Percentiles rank a stretch among this genome's conserved stretches.
Evolutionary conservation across 176 grass and related monocot species (phyloP).

Genomic region (Oryza punctata): DNA sequence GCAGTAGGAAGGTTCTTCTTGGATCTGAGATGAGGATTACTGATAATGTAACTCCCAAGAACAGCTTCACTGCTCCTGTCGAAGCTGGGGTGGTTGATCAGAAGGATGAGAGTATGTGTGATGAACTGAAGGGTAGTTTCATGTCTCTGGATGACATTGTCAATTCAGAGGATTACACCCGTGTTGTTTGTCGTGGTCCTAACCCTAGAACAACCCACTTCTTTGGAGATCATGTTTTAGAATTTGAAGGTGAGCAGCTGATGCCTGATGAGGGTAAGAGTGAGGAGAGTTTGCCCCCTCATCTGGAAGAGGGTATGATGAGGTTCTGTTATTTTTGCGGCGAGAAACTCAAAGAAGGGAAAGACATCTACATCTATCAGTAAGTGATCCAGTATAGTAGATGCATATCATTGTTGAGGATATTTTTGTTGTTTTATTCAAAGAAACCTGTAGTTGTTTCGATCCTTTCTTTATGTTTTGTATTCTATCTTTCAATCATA

Average conservation of each 20-base stretch:
- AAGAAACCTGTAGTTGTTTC: not conserved
- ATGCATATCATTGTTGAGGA: slow-evolving; percentile 1
- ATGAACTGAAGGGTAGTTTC: slow-evolving; percentile 46
- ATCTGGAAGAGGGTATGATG: slow-evolving; percentile 45
- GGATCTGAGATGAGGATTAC: slow-evolving; percentile 62
- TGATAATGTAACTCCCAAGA: slow-evolving; percentile 49
- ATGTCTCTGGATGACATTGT: slow-evolving; percentile 66
- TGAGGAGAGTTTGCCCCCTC: slow-evolving; percentile 39
- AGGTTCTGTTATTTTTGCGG: slow-evolving; percentile 63
- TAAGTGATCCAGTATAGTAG: slow-evolving; percentile 49
- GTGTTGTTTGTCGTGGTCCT: slow-evolving; percentile 56
- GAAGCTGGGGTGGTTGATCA: slow-evolving; percentile 31
- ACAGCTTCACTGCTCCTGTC: slow-evolving; percentile 50
- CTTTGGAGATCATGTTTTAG: slow-evolving; percentile 61
- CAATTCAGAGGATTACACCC: slow-evolving; percentile 68
- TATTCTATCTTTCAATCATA: slow-evolving; percentile 32
- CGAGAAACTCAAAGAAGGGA: slow-evolving; percentile 52
- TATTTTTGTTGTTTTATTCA: slow-evolving; percentile 5
- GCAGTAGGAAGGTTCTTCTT: slow-evolving; percentile 59
- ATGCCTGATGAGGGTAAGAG: slow-evolving; percentile 31
- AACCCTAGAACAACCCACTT: slow-evolving; percentile 62
- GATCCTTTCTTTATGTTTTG: slow-evolving; percentile 36
- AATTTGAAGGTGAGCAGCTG: slow-evolving; percentile 46
- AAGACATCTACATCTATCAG: slow-evolving; percentile 81
- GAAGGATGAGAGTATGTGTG: slow-evolving; percentile 53